A percentile compares a stretch with the other conserved stretches of the same genome.
Conservation (phyloP, 2,329 filamentous ascomycete species). For the Penicillium aurantiogriseum region DNA sequence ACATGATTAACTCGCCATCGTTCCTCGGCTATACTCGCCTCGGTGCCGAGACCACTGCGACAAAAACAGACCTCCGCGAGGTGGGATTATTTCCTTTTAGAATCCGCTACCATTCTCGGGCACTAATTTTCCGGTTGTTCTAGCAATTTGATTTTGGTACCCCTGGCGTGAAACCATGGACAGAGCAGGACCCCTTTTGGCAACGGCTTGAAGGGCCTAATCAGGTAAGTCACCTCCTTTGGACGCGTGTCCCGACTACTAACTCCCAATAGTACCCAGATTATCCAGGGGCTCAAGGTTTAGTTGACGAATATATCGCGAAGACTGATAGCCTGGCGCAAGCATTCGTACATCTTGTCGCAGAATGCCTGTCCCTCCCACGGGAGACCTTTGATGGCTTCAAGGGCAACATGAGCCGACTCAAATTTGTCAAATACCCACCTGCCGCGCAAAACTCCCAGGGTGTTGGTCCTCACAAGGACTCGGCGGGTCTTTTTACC, state of each 20-base stretch:
- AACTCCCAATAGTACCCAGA: constrained; percentile 26
- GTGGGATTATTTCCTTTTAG: constrained; percentile 13
- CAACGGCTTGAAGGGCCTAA: constrained; percentile 36
- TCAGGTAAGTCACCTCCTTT: constrained; percentile 18
- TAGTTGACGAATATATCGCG: constrained; percentile 52
- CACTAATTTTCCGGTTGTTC: constrained; percentile 4
- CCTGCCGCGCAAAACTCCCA: constrained; percentile 43
- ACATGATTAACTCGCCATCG: constrained; percentile 36
- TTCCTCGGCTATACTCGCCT: constrained; percentile 37
- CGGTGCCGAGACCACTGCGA: constrained; percentile 36
- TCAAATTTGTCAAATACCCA: constrained; percentile 59
- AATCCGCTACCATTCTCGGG: neutral
- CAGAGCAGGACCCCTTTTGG: constrained; percentile 46
- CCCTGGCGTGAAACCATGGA: constrained; percentile 30
- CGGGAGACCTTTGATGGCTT: constrained; percentile 52
- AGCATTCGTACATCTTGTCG: constrained; percentile 55
- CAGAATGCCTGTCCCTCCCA: constrained; percentile 54
- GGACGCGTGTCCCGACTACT: neutral
- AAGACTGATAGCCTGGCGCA: constrained; percentile 50
- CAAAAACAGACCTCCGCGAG: constrained; percentile 33
- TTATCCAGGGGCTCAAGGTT: constrained; percentile 19
- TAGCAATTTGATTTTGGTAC: constrained; percentile 48
- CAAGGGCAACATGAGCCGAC: constrained; percentile 48
- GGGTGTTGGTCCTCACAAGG: constrained; percentile 59
- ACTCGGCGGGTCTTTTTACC: constrained; percentile 49